These are phyloP conservation scores for Melaleuca alternifolia DNA, from an alignment of 345 rosid genomes.

Conservation along the genomic window DNA sequence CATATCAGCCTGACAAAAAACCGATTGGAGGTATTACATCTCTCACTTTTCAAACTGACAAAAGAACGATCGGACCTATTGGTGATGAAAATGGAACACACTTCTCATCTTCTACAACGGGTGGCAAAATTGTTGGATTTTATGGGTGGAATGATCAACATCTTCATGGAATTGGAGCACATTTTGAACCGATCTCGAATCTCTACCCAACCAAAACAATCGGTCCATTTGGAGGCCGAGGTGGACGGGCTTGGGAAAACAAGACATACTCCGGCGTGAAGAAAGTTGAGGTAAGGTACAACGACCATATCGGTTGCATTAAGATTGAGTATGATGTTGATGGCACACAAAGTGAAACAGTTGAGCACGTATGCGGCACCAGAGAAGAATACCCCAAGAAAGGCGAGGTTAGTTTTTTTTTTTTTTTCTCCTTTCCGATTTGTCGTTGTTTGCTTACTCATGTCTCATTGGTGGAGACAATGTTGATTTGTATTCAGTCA, in stretches of 20 bases:
- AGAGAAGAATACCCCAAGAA: rapidly evolving
- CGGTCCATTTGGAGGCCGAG: background rate
- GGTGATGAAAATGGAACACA: background rate
- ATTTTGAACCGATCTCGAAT: background rate
- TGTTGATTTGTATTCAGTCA: rapidly evolving
- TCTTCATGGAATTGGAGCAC: background rate
- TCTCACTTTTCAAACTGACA: background rate
- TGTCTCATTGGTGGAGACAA: background rate
- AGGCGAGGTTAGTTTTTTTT: background rate
- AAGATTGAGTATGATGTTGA: rapidly evolving
- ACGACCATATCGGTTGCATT: rapidly evolving
- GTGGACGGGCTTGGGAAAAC: rapidly evolving
- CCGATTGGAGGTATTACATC: too few species aligned
- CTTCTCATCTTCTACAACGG: background rate
- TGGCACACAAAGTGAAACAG: too few species aligned
- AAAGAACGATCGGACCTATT: background rate
- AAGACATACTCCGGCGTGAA: background rate
- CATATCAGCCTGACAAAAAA: background rate
- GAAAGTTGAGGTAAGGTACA: rapidly evolving
- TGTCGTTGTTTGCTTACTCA: background rate
- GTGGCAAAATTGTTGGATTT: background rate
- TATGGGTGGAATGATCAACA: rapidly evolving
- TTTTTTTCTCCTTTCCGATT: background rate
- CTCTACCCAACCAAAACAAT: background rate
- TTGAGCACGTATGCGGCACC: rapidly evolving